Evolutionary conservation across 164 flowering plant species (phyloP), one percentile per base, ranked within the genome.

Genomic region (Santalum album): DNA sequence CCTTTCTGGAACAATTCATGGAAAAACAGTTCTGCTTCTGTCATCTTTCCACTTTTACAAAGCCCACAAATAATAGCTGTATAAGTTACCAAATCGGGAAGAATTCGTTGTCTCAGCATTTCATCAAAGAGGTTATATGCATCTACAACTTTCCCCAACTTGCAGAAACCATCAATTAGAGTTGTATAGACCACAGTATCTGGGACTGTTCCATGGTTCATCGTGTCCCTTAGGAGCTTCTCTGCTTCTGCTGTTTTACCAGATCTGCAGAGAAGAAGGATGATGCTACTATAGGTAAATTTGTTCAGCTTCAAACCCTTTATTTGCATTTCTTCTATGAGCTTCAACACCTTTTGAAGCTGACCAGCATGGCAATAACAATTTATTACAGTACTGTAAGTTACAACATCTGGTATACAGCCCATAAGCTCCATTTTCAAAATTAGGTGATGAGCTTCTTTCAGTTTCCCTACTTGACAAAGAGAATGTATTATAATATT

Each of bases 101-200:
- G 12, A 20, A 81, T 47, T 25, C 61, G 57, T 18, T 9, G 60
- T 19, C 53, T 48, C 53, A 57, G 70, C 87, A 84, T 84, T 65
- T 84, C 83, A 46, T 68, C 57, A 58, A 71, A 75, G 54, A 77
- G 49, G 46, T 55, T 69, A 48, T 19, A 55, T 22, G 80, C 87
- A 60, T 75, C 60, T 11, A 39, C 7, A 45, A 69, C 36, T 64
- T 74, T 75, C 54, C 83, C 85, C 25, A 35, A n/a, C 67, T 78
- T 72, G 53, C 77, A 79, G 62, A 74, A 78, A 48, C 87, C 87
- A 63, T 71, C 68, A 25, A 84, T 71, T 3, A 84, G 71, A 51
- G 83, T 79, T 29, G 90, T 79, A 45, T 74, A 84, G 12, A 81
- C 69, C 14, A 70, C 87, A 64, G 58, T 61, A 68, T 84, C 90